Percentiles rank a stretch among this genome's conserved stretches.
Conservation (phyloP, 331 rosid genomes). For the Dryas integrifolia region DNA sequence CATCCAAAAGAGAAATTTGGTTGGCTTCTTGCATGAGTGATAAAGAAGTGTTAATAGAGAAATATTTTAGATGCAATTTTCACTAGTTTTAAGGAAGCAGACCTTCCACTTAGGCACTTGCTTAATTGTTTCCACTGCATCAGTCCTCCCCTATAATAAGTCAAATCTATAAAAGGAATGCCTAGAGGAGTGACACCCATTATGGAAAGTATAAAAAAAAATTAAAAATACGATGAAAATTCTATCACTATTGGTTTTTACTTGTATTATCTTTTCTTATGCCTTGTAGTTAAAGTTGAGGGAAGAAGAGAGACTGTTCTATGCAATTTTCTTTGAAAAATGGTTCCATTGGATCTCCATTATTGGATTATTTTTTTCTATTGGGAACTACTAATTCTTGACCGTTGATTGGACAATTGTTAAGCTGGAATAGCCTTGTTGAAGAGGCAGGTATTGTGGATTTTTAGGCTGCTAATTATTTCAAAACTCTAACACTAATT, state of each 20-base stretch:
- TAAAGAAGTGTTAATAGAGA: not conserved
- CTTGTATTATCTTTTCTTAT: no score
- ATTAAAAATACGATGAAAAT: not conserved
- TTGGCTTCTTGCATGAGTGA: not conserved
- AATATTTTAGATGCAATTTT: not conserved
- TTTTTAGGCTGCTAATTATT: not conserved
- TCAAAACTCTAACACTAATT: not conserved
- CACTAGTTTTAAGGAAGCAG: not conserved
- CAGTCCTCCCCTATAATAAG: not conserved
- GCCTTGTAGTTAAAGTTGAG: not conserved
- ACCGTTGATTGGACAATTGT: not conserved
- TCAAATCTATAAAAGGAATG: not conserved
- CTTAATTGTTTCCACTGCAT: not conserved
- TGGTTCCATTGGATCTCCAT: not conserved
- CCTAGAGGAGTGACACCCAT: not conserved
- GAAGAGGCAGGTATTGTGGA: not conserved
- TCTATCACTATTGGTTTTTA: not conserved
- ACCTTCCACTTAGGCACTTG: not conserved
- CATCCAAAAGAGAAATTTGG: not conserved
- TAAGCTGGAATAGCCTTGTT: not conserved
- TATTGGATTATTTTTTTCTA: not conserved
- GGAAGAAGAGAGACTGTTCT: not conserved
- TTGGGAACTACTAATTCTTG: conserved; percentile 1
- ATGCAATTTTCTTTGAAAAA: no score
- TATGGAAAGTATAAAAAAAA: not conserved